A percentile compares a stretch with the other conserved stretches of the same genome.
phyloP scores from a whole-genome alignment of 164 flowering plant genomes.

The Macadamia tetraphylla region DNA sequence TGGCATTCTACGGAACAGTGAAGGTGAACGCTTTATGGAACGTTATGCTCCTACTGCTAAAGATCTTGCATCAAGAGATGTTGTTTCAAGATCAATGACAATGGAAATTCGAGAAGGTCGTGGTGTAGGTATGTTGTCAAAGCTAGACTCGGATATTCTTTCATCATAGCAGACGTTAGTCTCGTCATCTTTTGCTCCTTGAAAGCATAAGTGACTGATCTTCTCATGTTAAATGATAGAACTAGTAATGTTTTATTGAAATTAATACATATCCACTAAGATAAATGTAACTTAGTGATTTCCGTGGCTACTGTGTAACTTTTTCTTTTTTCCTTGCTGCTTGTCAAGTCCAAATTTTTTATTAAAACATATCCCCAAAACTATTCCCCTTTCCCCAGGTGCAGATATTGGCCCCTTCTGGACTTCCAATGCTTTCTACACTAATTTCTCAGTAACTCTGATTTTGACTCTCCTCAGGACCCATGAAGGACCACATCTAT shows the following conservation, averaged over 20 bases:
- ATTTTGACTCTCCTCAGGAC: constrained; percentile 19
- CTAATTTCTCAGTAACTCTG: neutral
- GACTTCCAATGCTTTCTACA: neutral
- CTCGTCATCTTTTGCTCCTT: neutral
- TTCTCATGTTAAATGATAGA: neutral
- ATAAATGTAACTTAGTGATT: no score
- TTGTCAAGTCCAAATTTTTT: neutral
- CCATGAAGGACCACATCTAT: constrained; percentile 30
- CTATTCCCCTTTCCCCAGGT: no score
- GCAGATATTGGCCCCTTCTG: neutral
- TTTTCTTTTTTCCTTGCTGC: no score
- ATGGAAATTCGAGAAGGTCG: constrained; percentile 99
- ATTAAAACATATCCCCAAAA: neutral
- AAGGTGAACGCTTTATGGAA: constrained; percentile 99
- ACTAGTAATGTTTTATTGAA: no score
- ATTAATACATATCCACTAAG: no score
- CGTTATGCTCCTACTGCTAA: constrained; percentile 99
- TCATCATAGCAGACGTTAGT: neutral
- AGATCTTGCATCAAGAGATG: constrained; percentile 99
- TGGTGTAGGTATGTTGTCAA: constrained; percentile 78
- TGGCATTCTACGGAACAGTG: constrained; percentile 95
- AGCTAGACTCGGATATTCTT: neutral
- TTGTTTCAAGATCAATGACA: constrained; percentile 99
- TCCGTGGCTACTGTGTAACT: no score
- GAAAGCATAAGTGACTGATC: neutral